phyloP scores from a whole-genome alignment of 2,329 filamentous ascomycete genomes.

The Xylaria multiplex region DNA sequence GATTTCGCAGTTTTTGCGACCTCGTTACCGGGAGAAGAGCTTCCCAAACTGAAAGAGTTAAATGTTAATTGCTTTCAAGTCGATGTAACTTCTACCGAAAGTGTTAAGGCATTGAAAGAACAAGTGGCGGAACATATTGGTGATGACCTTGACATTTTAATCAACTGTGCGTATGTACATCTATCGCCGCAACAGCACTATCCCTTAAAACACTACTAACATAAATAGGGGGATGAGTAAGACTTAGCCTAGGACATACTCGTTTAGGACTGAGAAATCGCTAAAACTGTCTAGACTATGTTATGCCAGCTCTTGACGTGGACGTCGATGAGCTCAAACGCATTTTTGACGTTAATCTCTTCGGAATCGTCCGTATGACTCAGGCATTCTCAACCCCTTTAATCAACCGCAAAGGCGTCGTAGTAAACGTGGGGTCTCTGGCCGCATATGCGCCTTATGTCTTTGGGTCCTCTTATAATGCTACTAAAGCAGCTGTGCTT shows the following conservation, averaged over 20 bases:
- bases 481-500: conserved; percentile 37
- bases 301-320: conserved; percentile 33
- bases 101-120: conserved; percentile 16
- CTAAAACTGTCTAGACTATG: conserved; percentile 27
- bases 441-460: conserved; percentile 34
- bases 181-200: background rate
- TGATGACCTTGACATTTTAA: conserved; percentile 31
- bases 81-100: conserved; percentile 29
- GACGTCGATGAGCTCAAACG: conserved; percentile 27
- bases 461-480: conserved; percentile 36
- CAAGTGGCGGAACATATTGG: conserved; percentile 13
- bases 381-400: conserved; percentile 28
- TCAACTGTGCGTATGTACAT: conserved; percentile 35
- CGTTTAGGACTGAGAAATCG: background rate
- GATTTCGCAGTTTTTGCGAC: conserved; percentile 26
- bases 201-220: background rate
- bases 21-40: conserved; percentile 28
- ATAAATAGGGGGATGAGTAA: conserved; percentile 23
- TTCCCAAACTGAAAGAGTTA: conserved; percentile 22
- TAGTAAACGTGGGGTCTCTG: conserved; percentile 31
- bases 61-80: conserved; percentile 24
- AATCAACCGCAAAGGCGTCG: conserved; percentile 28
- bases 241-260: background rate
- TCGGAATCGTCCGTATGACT: conserved; percentile 27
- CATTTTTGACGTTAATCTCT: conserved; percentile 37